Conservation (phyloP, 2,329 filamentous ascomycete genomes). For the Furcasterigmium sp. region DNA sequence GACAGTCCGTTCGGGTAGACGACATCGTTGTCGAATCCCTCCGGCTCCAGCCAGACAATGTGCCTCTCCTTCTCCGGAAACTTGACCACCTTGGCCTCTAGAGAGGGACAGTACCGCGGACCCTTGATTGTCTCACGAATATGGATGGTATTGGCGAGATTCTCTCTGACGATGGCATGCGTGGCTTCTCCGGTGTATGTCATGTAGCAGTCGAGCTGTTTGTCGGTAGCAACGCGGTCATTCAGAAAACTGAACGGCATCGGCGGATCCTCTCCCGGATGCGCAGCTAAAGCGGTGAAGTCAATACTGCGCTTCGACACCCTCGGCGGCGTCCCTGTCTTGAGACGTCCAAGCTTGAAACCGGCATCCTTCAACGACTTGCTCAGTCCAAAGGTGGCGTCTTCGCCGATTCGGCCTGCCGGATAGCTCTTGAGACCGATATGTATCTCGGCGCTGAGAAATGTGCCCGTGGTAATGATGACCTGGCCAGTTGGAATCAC, state of each 20-base stretch:
- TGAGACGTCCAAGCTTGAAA: slow-evolving; percentile 82
- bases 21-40: slow-evolving; percentile 84
- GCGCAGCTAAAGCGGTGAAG: slow-evolving; percentile 64
- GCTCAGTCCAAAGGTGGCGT: slow-evolving; percentile 86
- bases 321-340: slow-evolving; percentile 92
- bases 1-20: slow-evolving; percentile 96
- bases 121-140: slow-evolving; percentile 94
- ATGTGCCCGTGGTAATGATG: slow-evolving; percentile 94
- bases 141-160: slow-evolving; percentile 94
- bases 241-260: slow-evolving; percentile 91
- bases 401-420: slow-evolving; percentile 88
- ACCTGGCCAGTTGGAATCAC: slow-evolving; percentile 75
- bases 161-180: slow-evolving; percentile 78
- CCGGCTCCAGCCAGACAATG: slow-evolving; percentile 94
- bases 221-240: slow-evolving; percentile 66
- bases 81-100: slow-evolving; percentile 89
- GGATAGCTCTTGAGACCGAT: slow-evolving; percentile 82
- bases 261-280: slow-evolving; percentile 79
- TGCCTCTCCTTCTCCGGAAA: slow-evolving; percentile 78
- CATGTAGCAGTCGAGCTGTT: slow-evolving; percentile 80
- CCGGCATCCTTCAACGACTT: slow-evolving; percentile 85
- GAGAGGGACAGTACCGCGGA: slow-evolving; percentile 88
- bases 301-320: slow-evolving; percentile 79
- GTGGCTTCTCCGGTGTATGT: slow-evolving; percentile 81
- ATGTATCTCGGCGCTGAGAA: slow-evolving; percentile 92